Evolutionary conservation across 257 asterid species (phyloP).

Genomic region (Thymus quinquecostatus): DNA sequence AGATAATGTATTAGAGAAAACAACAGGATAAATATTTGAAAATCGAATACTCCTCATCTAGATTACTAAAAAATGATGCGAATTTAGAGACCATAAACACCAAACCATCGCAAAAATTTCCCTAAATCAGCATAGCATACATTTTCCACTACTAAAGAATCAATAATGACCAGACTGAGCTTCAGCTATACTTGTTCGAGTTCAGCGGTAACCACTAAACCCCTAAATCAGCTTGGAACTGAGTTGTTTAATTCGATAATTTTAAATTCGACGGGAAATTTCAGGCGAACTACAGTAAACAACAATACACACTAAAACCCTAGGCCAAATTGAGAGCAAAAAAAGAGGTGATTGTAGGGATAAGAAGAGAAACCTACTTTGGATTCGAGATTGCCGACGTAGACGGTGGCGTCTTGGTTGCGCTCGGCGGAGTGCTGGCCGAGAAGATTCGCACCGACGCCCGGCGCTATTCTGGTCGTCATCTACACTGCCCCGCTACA

Average conservation of each 20-base stretch:
- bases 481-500: slow-evolving; percentile 20
- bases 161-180: background rate
- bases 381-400: slow-evolving; percentile 90
- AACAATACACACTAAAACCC: slow-evolving; percentile 16
- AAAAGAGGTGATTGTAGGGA: background rate
- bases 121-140: background rate
- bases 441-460: slow-evolving; percentile 91
- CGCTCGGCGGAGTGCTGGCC: slow-evolving; percentile 99
- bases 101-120: background rate
- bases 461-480: slow-evolving; percentile 97
- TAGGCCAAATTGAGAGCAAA: slow-evolving; percentile 1
- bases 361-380: slow-evolving; percentile 41
- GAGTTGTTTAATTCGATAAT: background rate
- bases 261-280: too few species aligned
- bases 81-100: background rate
- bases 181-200: background rate
- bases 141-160: too few species aligned
- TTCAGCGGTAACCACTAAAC: background rate
- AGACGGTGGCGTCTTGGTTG: slow-evolving; percentile 95
- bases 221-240: background rate
- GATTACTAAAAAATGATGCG: background rate
- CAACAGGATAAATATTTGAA: background rate
- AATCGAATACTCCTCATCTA: background rate
- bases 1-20: background rate
- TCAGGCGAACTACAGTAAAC: background rate